Conservation (phyloP, 805 yeast species). For the Helenozyma baotianmanensis region DNA sequence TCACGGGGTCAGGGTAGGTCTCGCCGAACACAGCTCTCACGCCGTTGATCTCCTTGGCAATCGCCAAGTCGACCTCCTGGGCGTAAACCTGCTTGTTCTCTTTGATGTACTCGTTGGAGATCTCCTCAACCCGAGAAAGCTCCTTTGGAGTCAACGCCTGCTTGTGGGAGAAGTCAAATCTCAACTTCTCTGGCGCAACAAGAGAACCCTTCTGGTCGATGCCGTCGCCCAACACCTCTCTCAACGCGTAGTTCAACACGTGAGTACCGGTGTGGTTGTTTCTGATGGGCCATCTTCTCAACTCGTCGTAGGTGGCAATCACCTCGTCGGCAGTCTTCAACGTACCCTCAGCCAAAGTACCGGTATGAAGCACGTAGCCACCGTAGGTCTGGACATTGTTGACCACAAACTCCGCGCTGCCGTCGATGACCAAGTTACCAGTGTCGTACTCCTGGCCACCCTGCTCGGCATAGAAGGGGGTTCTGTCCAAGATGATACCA, state of each 20-base stretch:
- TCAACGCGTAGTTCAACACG: constrained; percentile 81
- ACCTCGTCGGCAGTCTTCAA: constrained; percentile 64
- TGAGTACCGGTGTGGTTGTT: constrained; percentile 99
- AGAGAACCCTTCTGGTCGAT: constrained; percentile 96
- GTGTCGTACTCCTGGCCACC: constrained; percentile 99
- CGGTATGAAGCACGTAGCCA: constrained; percentile 95
- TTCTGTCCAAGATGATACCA: constrained; percentile 82
- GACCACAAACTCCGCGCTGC: constrained; percentile 80
- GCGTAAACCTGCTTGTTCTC: constrained; percentile 70
- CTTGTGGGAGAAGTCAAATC: constrained; percentile 96
- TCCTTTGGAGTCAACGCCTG: constrained; percentile 72
- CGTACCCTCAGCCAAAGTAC: constrained; percentile 72
- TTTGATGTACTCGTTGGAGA: constrained; percentile 68
- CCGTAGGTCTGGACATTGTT: constrained; percentile 89
- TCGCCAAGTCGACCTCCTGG: constrained; percentile 70
- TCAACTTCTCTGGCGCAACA: constrained; percentile 89
- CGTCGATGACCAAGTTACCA: constrained; percentile 88
- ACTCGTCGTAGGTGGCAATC: constrained; percentile 85
- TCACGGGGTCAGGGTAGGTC: constrained; percentile 97
- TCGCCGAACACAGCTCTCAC: constrained; percentile 98
- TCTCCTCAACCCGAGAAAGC: constrained; percentile 67
- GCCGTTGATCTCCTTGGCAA: constrained; percentile 73
- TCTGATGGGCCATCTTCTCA: constrained; percentile 93
- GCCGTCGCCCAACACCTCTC: constrained; percentile 79
- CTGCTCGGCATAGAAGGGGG: constrained; percentile 96